phyloP scores from a whole-genome alignment of 441 rosid genomes.

The Erysimum pusillum region DNA sequence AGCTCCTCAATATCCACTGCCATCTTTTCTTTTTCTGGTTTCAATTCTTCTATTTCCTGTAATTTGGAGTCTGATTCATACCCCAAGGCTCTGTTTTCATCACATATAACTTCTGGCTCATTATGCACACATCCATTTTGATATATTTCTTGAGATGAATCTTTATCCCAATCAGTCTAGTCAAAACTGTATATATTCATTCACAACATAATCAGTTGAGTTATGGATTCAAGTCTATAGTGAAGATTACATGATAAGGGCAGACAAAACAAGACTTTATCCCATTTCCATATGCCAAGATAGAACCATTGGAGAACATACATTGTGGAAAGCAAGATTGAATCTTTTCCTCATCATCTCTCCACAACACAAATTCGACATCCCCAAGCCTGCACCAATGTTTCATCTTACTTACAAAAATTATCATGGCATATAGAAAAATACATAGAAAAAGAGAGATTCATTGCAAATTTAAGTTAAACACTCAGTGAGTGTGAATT shows the following conservation, averaged over 20 bases:
- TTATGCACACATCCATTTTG: conserved; percentile 62
- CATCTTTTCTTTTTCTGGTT: conserved; percentile 72
- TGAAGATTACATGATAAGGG: conserved; percentile 83
- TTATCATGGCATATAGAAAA: conserved; percentile 4
- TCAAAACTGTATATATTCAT: no score
- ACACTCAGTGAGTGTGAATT: background rate
- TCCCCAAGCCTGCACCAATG: conserved; percentile 69
- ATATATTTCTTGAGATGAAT: conserved; percentile 67
- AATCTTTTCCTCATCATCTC: conserved; percentile 72
- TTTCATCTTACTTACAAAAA: background rate
- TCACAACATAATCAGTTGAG: background rate
- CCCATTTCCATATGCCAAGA: conserved; percentile 82
- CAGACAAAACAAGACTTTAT: conserved; percentile 83
- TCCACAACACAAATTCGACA: conserved; percentile 78
- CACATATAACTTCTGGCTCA: conserved; percentile 77
- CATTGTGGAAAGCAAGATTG: conserved; percentile 87
- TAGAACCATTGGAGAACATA: conserved; percentile 90
- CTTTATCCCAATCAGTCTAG: conserved; percentile 53
- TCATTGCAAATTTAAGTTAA: background rate
- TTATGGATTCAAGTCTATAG: background rate
- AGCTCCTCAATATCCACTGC: conserved; percentile 64
- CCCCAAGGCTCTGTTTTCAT: conserved; percentile 60
- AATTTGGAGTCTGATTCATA: conserved; percentile 53
- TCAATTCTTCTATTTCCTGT: conserved; percentile 70
- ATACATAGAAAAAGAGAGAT: background rate